phyloP scores from a whole-genome alignment of 768 basidiomycete species.

The Xerocomellus chrysenteron region DNA sequence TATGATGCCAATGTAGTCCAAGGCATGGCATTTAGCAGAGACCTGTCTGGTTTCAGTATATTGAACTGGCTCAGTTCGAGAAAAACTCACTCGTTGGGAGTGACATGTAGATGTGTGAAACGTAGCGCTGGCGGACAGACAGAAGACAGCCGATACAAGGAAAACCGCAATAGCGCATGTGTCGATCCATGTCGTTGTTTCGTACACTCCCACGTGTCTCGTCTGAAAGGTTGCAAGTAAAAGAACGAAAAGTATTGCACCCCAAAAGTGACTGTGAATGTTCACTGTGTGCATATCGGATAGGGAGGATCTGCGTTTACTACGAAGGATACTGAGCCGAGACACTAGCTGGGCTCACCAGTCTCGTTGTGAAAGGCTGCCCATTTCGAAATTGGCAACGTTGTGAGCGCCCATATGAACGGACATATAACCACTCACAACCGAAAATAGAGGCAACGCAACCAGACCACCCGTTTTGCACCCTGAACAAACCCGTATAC shows the following conservation, averaged over 20 bases:
- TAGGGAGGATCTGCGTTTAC: slow-evolving; percentile 2
- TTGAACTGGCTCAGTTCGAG: neutral
- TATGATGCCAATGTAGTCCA: slow-evolving; percentile 83
- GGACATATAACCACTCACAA: slow-evolving; percentile 47
- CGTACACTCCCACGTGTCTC: slow-evolving; percentile 49
- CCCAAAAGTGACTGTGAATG: slow-evolving; percentile 80
- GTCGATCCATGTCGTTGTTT: slow-evolving; percentile 61
- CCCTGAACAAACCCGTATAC: slow-evolving; percentile 35
- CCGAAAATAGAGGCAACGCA: slow-evolving; percentile 63
- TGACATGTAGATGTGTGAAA: slow-evolving; percentile 77
- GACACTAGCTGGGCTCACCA: slow-evolving; percentile 37
- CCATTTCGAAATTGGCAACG: slow-evolving; percentile 12
- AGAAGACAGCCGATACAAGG: slow-evolving; percentile 68
- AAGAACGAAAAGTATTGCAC: slow-evolving; percentile 58
- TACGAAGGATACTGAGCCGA: neutral
- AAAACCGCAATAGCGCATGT: slow-evolving; percentile 61
- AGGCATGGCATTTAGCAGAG: slow-evolving; percentile 54
- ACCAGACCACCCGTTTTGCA: slow-evolving; percentile 59
- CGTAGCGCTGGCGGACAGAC: slow-evolving; percentile 66
- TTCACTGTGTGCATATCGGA: slow-evolving; percentile 55
- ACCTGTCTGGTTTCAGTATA: slow-evolving; percentile 42
- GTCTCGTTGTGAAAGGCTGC: slow-evolving; percentile 80
- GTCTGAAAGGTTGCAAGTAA: slow-evolving; percentile 54
- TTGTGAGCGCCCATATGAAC: slow-evolving; percentile 15
- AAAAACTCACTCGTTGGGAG: slow-evolving; percentile 55